phyloP scores from a whole-genome alignment of 306 rosid species.

The Medicago arabica region DNA sequence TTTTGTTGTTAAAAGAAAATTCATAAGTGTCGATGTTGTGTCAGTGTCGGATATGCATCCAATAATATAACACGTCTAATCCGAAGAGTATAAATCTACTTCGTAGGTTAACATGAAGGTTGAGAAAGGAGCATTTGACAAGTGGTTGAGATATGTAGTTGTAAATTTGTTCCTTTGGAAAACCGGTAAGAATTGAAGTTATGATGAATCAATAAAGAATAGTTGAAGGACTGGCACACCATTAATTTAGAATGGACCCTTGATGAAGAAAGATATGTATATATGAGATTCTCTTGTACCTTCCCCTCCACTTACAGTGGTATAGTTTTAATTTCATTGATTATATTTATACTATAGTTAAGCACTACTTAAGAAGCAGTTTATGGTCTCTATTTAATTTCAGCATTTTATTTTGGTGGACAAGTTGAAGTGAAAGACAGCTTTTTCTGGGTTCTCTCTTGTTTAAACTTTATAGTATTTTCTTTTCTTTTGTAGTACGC shows the following conservation, averaged over 20 bases:
- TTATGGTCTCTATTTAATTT: constrained; percentile 47
- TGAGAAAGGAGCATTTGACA: not conserved
- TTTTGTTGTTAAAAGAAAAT: no score
- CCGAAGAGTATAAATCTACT: no score
- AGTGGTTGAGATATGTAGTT: not conserved
- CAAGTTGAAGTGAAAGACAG: constrained; percentile 39
- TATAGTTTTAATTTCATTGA: constrained; percentile 21
- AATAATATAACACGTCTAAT: no score
- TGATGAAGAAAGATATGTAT: constrained; percentile 38
- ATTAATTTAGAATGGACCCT: constrained; percentile 38
- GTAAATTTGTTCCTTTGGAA: not conserved
- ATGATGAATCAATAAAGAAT: constrained; percentile 31
- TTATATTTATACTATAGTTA: not conserved
- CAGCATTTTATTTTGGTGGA: constrained; percentile 22
- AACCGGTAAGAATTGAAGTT: not conserved
- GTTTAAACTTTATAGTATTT: not conserved
- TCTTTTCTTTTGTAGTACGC: constrained; percentile 8
- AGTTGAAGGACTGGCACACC: constrained; percentile 31
- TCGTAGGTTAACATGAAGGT: not conserved
- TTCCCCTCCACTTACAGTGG: constrained; percentile 39
- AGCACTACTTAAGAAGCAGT: constrained; percentile 4
- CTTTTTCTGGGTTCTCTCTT: constrained; percentile 16
- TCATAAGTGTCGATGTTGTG: no score
- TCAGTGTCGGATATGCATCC: no score
- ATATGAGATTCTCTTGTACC: constrained; percentile 24